Evolutionary conservation across 1,284 basidiomycete species (phyloP), one percentile per base, ranked within the genome.

Genomic region (Ustilago curta): DNA sequence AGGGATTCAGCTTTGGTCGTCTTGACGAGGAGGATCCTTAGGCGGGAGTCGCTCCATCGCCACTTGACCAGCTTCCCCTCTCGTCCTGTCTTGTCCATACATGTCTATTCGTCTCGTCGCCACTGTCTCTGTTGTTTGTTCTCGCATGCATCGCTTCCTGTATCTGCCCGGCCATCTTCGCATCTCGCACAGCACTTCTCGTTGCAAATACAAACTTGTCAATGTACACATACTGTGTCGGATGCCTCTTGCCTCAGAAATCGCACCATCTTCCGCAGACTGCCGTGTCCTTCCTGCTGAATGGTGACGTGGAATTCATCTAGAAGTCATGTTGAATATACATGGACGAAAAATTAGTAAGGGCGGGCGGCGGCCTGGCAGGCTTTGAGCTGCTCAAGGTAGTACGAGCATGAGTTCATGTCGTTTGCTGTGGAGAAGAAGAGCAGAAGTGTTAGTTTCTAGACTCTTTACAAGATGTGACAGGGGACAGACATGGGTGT

Each of bases 331-430:
- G 59, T 35, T 62, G 11, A 49, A 18, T 35, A 23, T 16, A 39
- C 40, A 51, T 47, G 12, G 4, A 16, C 7, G 14, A n/a, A 16
- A 18, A n/a, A 45, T 79, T 71, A 84, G 66, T 81, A 83, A 47
- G 78, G 76, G 1, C 80, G 74, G 16, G 83, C 82, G 31, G 81
- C 79, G 31, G 82, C 81, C 64, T 84, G 83, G 69, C 84, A 85
- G 43, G 83, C 83, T 70, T 84, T 84, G 70, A 85, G 83, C 64
- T 84, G 82, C 84, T 85, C 88, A 63, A 89, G 87, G 85, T 89
- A 89, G 86, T 88, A 89, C 25, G 83, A 82, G 85, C 88, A 89
- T 32, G 87, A 85, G 59, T 86, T 82, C 84, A 88, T 87, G 81
- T 89, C 88, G 80, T 87, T 87, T 48, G 77, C 73, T 76, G 64